These are phyloP conservation scores for Leccinum fibrillosum DNA, from an alignment of 768 basidiomycete species.

Conservation along the genomic window DNA sequence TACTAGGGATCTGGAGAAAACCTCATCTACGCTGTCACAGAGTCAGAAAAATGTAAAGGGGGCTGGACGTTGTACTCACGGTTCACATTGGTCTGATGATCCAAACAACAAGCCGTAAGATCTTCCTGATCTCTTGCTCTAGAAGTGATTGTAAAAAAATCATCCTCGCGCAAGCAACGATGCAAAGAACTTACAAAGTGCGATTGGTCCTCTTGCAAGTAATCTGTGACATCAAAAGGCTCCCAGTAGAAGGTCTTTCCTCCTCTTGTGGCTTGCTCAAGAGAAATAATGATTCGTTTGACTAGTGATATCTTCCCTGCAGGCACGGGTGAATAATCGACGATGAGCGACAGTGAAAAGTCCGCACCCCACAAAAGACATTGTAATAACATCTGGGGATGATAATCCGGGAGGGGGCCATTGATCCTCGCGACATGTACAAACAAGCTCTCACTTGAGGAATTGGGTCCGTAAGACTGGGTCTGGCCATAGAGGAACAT, in stretches of 20 bases:
- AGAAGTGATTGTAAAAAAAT: background rate
- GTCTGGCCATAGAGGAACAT: conserved; percentile 74
- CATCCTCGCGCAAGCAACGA: background rate
- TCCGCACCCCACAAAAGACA: conserved; percentile 86
- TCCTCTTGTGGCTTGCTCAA: conserved; percentile 39
- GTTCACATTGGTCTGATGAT: conserved; percentile 37
- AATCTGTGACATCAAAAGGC: conserved; percentile 53
- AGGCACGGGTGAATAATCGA: conserved; percentile 3
- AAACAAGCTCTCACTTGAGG: conserved; percentile 55
- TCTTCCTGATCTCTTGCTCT: conserved; percentile 28
- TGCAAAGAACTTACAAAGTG: conserved; percentile 18
- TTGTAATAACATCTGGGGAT: conserved; percentile 90
- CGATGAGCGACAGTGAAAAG: background rate
- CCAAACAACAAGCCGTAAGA: conserved; percentile 56
- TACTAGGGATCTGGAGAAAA: conserved; percentile 62
- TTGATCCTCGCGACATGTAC: conserved; percentile 80
- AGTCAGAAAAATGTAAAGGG: background rate
- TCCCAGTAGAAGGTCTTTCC: conserved; percentile 36
- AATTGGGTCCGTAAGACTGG: conserved; percentile 15
- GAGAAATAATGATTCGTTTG: conserved; percentile 71
- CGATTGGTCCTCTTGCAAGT: conserved; percentile 20
- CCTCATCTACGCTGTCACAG: conserved; percentile 41
- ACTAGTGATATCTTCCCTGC: conserved; percentile 83
- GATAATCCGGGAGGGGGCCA: conserved; percentile 86
- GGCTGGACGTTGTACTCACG: conserved; percentile 36